Conservation (phyloP, 345 rosid genomes). For the Rhodamnia rubescens region DNA sequence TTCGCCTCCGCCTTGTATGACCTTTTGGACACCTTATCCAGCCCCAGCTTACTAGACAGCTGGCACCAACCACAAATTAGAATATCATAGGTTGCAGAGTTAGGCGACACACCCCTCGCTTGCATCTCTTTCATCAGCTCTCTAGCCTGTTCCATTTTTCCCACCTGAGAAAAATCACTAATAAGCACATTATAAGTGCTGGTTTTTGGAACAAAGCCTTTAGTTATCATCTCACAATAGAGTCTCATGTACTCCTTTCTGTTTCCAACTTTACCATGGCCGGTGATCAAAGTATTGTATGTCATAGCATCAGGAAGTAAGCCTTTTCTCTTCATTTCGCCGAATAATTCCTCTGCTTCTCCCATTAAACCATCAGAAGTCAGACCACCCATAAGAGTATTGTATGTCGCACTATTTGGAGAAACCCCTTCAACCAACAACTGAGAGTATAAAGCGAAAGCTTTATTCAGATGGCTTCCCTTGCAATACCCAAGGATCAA, state of each 20-base stretch:
- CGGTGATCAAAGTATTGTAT: constrained; percentile 55
- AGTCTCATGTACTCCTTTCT: constrained; percentile 45
- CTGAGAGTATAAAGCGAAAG: constrained; percentile 32
- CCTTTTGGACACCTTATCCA: constrained; percentile 35
- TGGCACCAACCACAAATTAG: constrained; percentile 64
- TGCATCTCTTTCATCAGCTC: constrained; percentile 75
- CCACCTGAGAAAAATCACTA: constrained; percentile 41
- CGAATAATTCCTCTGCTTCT: constrained; percentile 39
- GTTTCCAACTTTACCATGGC: constrained; percentile 64
- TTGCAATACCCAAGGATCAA: constrained; percentile 59
- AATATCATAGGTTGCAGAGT: constrained; percentile 63
- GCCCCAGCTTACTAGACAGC: constrained; percentile 35
- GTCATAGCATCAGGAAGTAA: constrained; percentile 48
- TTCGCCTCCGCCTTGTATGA: constrained; percentile 50
- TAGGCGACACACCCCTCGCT: constrained; percentile 43
- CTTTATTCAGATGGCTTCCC: constrained; percentile 40
- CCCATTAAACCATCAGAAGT: constrained; percentile 29
- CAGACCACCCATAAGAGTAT: constrained; percentile 52
- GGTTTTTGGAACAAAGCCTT: constrained; percentile 65
- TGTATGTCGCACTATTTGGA: constrained; percentile 56
- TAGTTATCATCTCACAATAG: constrained; percentile 69
- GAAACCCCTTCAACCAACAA: constrained; percentile 50
- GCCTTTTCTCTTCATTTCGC: constrained; percentile 52
- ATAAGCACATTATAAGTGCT: constrained; percentile 76
- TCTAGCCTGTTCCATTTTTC: constrained; percentile 72